Percentiles rank a stretch among this genome's conserved stretches.
These are phyloP conservation scores for Asparagopsis taxiformis DNA, from an alignment of 31 red algal species.

Conservation along the genomic window DNA sequence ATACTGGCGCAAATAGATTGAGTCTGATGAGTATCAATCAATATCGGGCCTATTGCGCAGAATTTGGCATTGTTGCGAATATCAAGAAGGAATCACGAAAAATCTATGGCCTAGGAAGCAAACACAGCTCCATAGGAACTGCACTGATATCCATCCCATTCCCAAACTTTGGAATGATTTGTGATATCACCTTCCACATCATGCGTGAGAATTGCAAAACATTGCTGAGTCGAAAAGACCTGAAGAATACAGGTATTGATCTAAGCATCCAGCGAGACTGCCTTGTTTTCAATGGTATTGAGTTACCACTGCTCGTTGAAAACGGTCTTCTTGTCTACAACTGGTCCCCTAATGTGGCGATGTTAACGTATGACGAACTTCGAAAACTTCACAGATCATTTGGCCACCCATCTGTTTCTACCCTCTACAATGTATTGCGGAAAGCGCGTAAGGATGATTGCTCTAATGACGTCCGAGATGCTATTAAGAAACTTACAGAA, in stretches of 20 bases:
- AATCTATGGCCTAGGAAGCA: no score
- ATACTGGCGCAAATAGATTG: no score
- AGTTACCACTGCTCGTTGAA: background rate
- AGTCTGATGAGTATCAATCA: background rate
- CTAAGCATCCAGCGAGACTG: background rate
- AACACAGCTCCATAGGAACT: no score
- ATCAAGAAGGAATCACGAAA: no score
- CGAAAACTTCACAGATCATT: constrained; percentile 7
- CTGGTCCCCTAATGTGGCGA: no score
- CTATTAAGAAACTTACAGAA: background rate
- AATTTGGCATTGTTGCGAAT: no score
- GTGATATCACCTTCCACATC: background rate
- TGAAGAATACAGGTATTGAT: constrained; percentile 1
- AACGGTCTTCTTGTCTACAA: no score
- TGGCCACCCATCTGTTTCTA: constrained; percentile 6
- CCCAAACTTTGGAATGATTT: background rate
- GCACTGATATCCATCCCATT: no score
- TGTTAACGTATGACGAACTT: no score
- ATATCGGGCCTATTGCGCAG: constrained; percentile 4
- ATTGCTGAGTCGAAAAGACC: background rate
- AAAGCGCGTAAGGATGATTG: background rate
- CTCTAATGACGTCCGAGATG: background rate
- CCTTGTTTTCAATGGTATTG: background rate
- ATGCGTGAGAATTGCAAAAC: no score
- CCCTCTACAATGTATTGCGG: background rate